Percentiles rank a stretch among this genome's conserved stretches.
Conservation (phyloP, 352 stramenopile species). For the Globisporangium irregulare region DNA sequence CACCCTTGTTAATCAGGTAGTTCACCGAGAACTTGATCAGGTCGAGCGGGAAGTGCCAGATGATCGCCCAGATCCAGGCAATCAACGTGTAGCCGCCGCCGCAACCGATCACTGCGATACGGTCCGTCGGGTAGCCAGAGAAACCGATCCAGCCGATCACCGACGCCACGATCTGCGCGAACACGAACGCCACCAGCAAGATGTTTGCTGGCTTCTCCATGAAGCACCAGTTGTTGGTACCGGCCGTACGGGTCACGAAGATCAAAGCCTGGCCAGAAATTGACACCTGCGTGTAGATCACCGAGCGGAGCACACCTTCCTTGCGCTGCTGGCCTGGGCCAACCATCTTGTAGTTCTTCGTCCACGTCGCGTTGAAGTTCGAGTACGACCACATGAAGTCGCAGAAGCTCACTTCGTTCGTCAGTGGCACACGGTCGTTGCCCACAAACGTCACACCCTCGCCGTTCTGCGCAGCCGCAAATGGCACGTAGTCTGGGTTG, state of each 20-base stretch:
- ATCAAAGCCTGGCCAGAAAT: conserved; percentile 75
- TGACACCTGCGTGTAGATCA: conserved; percentile 72
- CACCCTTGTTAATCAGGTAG: conserved; percentile 54
- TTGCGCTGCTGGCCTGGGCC: conserved; percentile 66
- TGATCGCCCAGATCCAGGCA: conserved; percentile 61
- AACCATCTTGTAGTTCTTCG: conserved; percentile 54
- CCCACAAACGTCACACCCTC: conserved; percentile 54
- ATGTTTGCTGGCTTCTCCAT: conserved; percentile 61
- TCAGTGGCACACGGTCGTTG: conserved; percentile 55
- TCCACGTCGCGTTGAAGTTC: conserved; percentile 76
- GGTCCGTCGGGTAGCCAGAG: conserved; percentile 58
- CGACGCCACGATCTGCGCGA: conserved; percentile 62
- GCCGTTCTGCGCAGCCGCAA: conserved; percentile 39
- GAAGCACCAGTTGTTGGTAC: conserved; percentile 79
- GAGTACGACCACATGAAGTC: conserved; percentile 63
- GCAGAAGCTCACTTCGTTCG: conserved; percentile 64
- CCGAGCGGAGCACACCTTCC: conserved; percentile 57
- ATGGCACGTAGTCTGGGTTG: conserved; percentile 32
- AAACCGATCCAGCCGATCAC: conserved; percentile 69
- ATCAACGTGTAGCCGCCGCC: conserved; percentile 61
- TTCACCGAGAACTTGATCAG: conserved; percentile 73
- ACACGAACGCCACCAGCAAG: conserved; percentile 63
- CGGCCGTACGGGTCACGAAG: conserved; percentile 69
- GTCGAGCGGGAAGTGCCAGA: conserved; percentile 76
- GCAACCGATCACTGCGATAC: conserved; percentile 63